Base-by-base conservation (phyloP, 2,329 filamentous ascomycete species). In the Thielaviopsis populi region DNA sequence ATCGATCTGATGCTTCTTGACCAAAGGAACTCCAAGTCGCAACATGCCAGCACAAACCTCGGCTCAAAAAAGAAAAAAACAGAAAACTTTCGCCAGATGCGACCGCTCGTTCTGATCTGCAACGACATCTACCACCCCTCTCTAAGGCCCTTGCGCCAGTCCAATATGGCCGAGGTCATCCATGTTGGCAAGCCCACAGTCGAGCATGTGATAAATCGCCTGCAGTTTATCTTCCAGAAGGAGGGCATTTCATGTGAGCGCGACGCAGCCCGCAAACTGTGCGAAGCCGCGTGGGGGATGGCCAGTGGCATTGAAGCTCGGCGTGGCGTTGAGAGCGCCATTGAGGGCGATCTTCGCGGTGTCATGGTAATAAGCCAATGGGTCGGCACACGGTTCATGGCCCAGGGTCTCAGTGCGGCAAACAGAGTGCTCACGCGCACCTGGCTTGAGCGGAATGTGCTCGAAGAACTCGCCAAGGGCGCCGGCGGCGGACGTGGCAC, bases 71-170 rank as follows among this genome's bases (percentile, higher is more conserved):
- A 84, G 74, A 89, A 83, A 73, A 92, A 90, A 72, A 86, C 86
- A 0, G 92, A 97, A 70, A 87, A 86, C 65, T 99, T 99, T 71
- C 83, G 88, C 50, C 81, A 96, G 67, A 82, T 95, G 75, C 82
- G 94, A 56, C 94, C 94, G 0, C 78, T 99, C 37, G 90, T 99
- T 61, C 79, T 99, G 59, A 94, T 99, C 69, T 99, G 94, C 77
- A 99, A 99, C 70, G 95, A 99, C 72, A 84, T 97, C 0, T 99
- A 99, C 71, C 91, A 96, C 69, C 86, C 92, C 3, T 89, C 91
- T 22, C 79, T 99, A 48, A 83, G 91, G 33, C 91, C 89, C 0
- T 78, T 99, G 7, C 84, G 94, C n/a, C 88, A 92, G 68, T 91
- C 90, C 0, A 84, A 79, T 5, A 76, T 94, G 60, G 94, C 92